Evolutionary conservation across 2,329 filamentous ascomycete genomes (phyloP).

Genomic region (Penicillium sp.): DNA sequence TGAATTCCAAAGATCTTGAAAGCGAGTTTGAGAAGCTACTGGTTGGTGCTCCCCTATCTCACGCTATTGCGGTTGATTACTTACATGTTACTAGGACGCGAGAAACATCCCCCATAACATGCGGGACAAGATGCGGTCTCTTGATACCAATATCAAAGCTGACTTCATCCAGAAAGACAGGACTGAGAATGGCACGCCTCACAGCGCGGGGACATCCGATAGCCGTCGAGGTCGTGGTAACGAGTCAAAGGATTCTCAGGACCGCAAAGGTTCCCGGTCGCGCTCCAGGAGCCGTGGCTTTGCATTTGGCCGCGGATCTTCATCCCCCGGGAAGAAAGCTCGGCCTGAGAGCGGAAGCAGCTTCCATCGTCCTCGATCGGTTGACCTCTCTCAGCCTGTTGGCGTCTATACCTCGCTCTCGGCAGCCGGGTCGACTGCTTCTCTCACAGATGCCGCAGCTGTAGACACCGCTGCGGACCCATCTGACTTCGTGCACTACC

Average conservation of each 20-base stretch:
- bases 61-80: not conserved
- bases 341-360: conserved; percentile 66
- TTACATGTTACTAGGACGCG: conserved; percentile 66
- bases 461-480: conserved; percentile 76
- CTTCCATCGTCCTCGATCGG: conserved; percentile 72
- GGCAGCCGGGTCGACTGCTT: conserved; percentile 59
- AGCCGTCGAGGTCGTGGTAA: conserved; percentile 48
- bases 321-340: conserved; percentile 74
- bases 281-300: conserved; percentile 75
- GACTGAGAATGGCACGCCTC: conserved; percentile 63
- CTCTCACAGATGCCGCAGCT: conserved; percentile 64
- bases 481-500: conserved; percentile 82
- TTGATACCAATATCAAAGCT: conserved; percentile 89
- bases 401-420: conserved; percentile 62
- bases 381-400: conserved; percentile 65
- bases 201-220: conserved; percentile 44
- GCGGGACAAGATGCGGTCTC: conserved; percentile 88
- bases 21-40: conserved; percentile 65
- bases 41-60: conserved; percentile 47
- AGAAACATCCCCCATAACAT: conserved; percentile 94
- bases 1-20: conserved; percentile 62
- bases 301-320: conserved; percentile 72
- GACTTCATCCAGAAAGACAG: conserved; percentile 93
- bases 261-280: conserved; percentile 51
- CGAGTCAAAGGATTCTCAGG: conserved; percentile 47